phyloP scores from a whole-genome alignment of 2,329 filamentous ascomycete genomes.

The Trichoderma sp. region DNA sequence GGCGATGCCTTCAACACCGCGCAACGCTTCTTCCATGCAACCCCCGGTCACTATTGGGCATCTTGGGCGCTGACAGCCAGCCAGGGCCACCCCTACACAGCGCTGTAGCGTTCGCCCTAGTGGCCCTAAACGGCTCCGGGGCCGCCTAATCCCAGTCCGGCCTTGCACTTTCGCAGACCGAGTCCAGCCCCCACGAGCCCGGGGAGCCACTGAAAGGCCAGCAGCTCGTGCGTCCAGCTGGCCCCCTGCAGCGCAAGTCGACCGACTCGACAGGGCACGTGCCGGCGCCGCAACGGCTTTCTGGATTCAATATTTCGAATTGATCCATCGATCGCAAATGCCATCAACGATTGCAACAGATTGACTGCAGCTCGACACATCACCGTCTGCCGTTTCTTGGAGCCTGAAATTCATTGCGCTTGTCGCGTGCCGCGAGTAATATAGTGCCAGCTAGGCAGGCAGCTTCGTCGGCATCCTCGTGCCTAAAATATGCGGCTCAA shows the following conservation, averaged over 20 bases:
- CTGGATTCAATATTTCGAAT: neutral
- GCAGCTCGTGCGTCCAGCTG: neutral
- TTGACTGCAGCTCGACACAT: neutral
- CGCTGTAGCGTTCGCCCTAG: constrained; percentile 18
- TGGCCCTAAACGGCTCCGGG: constrained; percentile 13
- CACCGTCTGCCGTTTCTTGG: neutral
- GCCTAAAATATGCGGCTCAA: neutral
- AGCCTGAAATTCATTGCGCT: neutral
- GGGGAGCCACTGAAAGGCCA: neutral
- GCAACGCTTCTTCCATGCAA: neutral
- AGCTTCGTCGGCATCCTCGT: neutral
- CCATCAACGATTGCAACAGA: neutral
- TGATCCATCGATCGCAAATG: neutral
- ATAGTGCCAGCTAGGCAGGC: neutral
- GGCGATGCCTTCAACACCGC: neutral
- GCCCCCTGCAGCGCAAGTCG: constrained; percentile 5
- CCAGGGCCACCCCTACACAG: neutral
- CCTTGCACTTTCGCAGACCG: constrained; percentile 19
- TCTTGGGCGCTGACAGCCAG: constrained; percentile 13
- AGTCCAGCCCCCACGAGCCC: constrained; percentile 18
- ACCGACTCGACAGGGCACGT: constrained; percentile 11
- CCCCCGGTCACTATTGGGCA: constrained; percentile 11
- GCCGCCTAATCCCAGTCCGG: constrained; percentile 15
- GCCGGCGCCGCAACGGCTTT: neutral
- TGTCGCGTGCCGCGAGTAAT: neutral